Base-by-base conservation (phyloP, 179 eudicot genomes). In the Beta corolliflora region DNA sequence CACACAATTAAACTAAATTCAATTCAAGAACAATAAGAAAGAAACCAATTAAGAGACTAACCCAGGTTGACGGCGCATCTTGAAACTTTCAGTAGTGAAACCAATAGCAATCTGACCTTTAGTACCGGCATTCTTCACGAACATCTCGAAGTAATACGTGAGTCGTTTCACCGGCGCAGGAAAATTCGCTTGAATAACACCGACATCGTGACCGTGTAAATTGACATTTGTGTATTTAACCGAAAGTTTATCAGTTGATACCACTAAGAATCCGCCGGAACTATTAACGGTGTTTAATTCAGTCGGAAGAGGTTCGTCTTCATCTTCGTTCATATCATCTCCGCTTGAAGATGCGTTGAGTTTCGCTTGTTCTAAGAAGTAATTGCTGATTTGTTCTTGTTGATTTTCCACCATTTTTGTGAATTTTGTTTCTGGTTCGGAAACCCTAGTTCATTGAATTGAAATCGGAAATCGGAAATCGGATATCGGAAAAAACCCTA, bases 1-100 rank as follows among this genome's bases (percentile, higher is more conserved):
- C 2, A 68, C 2, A 45, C 21, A 45, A 19, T 19, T 3, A 7
- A 69, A 15, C n/a, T 14, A 9, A 46, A 6, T 9, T 3, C 55
- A 45, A 71, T 50, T 50, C 41, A 11, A 25, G 52, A 52, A 10
- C 45, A 72, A 72, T 5, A 23, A 16, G 2, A 9, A 68, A 15
- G 16, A 52, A 72, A 12, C 12, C n/a, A 23, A 23, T 8, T 14
- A 25, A 72, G 12, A n/a, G 3, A 52, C 85, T 53, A 67, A 95
- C 99, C 99, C 99, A 4, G 99, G 99, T 31, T 94, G 98, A 7
- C 98, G 88, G 8, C 97, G 88, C 91, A 94, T 86, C 78, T 88
- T 92, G 79, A 91, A 94, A n/a, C 87, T 90, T 18, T 91, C 88
- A 48, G 87, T 83, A 4, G 98, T 92, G 50, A 92, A 95, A 13